A percentile compares a stretch with the other conserved stretches of the same genome.
phyloP scores from a whole-genome alignment of 441 rosid genomes.

The Capsella rubella region DNA sequence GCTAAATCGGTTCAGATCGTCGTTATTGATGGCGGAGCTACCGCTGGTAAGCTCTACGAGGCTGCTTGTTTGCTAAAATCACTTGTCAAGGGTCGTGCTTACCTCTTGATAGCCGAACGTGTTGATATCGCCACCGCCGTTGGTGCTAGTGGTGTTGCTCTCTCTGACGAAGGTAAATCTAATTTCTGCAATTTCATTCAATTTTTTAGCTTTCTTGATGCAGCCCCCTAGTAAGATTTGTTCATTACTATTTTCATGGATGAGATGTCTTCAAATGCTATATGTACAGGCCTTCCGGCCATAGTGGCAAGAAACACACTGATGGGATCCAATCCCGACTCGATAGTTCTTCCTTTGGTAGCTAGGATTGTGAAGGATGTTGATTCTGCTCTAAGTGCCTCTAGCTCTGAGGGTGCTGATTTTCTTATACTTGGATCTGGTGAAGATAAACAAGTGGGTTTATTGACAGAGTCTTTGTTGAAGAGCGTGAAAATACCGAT shows the following conservation, averaged over 20 bases:
- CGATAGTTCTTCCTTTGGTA: slow-evolving; percentile 84
- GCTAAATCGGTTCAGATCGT: slow-evolving; percentile 77
- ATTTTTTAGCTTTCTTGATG: not conserved
- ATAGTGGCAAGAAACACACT: slow-evolving; percentile 90
- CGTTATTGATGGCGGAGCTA: slow-evolving; percentile 68
- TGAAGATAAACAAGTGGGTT: slow-evolving; percentile 49
- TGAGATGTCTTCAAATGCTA: slow-evolving; percentile 30
- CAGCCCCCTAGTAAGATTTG: not conserved
- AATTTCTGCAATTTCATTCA: slow-evolving; percentile 6
- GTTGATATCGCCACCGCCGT: slow-evolving; percentile 90
- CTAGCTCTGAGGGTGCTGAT: slow-evolving; percentile 95
- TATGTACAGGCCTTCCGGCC: slow-evolving; percentile 76
- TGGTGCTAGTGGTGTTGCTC: slow-evolving; percentile 87
- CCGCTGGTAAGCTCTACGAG: slow-evolving; percentile 79
- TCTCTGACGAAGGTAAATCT: slow-evolving; percentile 79
- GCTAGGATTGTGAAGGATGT: slow-evolving; percentile 74
- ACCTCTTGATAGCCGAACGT: slow-evolving; percentile 76
- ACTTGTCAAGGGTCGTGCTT: slow-evolving; percentile 80
- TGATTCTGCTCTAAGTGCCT: slow-evolving; percentile 67
- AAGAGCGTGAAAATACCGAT: slow-evolving; percentile 71
- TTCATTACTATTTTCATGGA: slow-evolving; percentile 10
- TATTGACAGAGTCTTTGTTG: slow-evolving; percentile 48
- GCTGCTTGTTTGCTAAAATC: slow-evolving; percentile 88
- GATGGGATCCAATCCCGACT: slow-evolving; percentile 70
- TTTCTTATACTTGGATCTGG: slow-evolving; percentile 64